Conservation (phyloP, 2,329 filamentous ascomycete genomes). For the Aspergillus brasiliensis region DNA sequence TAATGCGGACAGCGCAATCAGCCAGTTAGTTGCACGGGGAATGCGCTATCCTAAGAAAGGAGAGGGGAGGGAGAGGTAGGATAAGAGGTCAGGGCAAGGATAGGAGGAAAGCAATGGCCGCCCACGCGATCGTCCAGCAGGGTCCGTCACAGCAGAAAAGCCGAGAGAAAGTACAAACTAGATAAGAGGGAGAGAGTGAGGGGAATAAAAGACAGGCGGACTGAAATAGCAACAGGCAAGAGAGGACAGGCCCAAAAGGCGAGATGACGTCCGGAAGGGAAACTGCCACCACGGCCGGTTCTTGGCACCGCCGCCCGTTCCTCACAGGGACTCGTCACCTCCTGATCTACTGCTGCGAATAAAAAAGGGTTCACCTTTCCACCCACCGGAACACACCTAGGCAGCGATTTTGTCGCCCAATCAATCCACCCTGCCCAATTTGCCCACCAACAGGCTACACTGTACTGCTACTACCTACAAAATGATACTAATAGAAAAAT, state of each 20-base stretch:
- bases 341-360: constrained; percentile 2
- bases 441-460: neutral
- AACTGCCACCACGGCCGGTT: constrained; percentile 15
- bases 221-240: neutral
- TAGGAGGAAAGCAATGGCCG: constrained; percentile 6
- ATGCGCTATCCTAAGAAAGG: constrained; percentile 4
- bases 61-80: constrained; percentile 13
- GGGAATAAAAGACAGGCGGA: neutral
- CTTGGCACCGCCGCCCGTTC: constrained; percentile 30
- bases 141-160: too few relatives aligned
- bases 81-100: constrained; percentile 8
- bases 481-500: too few relatives aligned
- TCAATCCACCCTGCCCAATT: neutral
- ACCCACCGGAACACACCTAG: neutral
- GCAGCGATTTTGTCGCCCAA: constrained; percentile 3
- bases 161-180: constrained; percentile 7
- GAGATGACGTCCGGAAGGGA: constrained; percentile 38
- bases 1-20: constrained; percentile 24
- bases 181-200: constrained; percentile 19
- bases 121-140: too few relatives aligned
- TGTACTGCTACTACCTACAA: neutral
- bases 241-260: neutral
- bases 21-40: constrained; percentile 14
- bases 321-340: constrained; percentile 5
- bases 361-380: neutral